Conservation (phyloP, 345 rosid species). For the Punica granatum region DNA sequence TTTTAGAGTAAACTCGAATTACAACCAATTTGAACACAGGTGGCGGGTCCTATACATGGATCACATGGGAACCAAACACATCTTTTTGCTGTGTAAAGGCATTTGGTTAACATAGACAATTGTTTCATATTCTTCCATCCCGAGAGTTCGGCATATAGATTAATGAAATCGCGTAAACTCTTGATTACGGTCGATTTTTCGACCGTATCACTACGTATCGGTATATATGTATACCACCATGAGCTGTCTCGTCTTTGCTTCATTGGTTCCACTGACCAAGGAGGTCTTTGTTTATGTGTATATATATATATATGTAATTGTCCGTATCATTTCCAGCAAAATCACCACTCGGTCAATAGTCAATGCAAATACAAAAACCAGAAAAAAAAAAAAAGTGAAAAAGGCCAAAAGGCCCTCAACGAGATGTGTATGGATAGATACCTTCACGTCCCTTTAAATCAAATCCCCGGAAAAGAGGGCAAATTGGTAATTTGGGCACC, state of each 20-base stretch:
- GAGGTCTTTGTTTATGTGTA: neutral
- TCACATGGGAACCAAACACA: neutral
- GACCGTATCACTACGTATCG: no score
- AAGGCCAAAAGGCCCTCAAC: constrained; percentile 2
- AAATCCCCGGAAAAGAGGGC: neutral
- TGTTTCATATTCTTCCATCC: neutral
- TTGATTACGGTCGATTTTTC: no score
- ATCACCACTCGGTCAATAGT: neutral
- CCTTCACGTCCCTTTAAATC: neutral
- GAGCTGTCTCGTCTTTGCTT: neutral
- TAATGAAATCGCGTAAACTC: no score
- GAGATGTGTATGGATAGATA: neutral
- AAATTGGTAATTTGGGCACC: neutral
- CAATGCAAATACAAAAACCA: neutral
- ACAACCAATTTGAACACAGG: neutral
- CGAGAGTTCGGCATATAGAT: neutral
- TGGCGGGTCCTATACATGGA: neutral
- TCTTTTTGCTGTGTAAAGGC: neutral
- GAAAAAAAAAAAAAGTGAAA: neutral
- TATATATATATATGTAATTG: no score
- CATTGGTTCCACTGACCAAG: neutral
- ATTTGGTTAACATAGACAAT: neutral
- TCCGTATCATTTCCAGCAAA: neutral
- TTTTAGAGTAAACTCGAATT: no score
- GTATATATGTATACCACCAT: no score